These are phyloP conservation scores for Chionographis japonica DNA, from an alignment of 106 monocot species.

Conservation along the genomic window DNA sequence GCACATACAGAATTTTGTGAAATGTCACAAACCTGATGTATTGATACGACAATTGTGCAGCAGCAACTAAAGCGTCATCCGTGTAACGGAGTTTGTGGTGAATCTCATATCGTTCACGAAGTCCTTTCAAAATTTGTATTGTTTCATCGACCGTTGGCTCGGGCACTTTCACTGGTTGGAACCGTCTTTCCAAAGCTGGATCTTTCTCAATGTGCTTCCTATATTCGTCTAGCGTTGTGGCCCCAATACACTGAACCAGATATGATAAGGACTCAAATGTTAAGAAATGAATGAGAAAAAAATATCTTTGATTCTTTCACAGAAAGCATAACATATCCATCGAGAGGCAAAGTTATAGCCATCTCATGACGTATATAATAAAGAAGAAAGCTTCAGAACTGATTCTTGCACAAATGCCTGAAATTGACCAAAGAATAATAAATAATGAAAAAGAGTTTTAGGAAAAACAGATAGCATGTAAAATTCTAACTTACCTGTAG, in stretches of 20 bases:
- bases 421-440: not conserved
- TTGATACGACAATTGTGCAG: conserved; percentile 5
- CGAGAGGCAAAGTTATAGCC: too few species aligned
- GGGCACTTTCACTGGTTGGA: conserved; percentile 3
- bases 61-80: conserved; percentile 9
- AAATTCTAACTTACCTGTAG: conserved; percentile 19
- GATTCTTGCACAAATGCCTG: too few species aligned
- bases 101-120: conserved; percentile 11
- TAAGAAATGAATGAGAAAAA: not conserved
- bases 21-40: conserved; percentile 11
- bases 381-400: too few species aligned
- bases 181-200: conserved; percentile 11
- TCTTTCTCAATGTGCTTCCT: conserved; percentile 16
- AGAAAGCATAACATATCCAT: too few species aligned
- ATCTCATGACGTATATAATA: too few species aligned
- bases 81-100: conserved; percentile 9
- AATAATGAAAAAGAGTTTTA: not conserved
- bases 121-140: conserved; percentile 5
- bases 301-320: too few species aligned
- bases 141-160: conserved; percentile 16
- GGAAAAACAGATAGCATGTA: not conserved
- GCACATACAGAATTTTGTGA: too few species aligned
- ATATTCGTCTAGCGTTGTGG: conserved; percentile 13
- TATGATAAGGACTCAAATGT: not conserved
- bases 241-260: conserved; percentile 10